phyloP scores from a whole-genome alignment of 2,329 filamentous ascomycete species.

The Neonectria punicea region DNA sequence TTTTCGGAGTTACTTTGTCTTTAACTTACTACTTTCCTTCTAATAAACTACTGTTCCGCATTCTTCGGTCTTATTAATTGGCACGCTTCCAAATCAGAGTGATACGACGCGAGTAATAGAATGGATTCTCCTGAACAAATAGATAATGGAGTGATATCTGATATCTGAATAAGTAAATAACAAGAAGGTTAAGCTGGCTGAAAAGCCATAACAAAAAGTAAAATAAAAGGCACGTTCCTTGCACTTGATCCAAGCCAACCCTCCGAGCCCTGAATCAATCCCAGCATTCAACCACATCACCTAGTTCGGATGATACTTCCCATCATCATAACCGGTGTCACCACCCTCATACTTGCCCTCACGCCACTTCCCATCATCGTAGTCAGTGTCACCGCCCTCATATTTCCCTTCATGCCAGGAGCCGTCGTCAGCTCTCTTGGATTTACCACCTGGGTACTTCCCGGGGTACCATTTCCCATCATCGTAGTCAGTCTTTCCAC shows the following conservation, averaged over 20 bases:
- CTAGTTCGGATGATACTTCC: neutral
- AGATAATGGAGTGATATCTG: neutral
- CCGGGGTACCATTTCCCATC: too few relatives aligned
- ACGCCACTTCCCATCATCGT: constrained; percentile 20
- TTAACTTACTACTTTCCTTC: neutral
- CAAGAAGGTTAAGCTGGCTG: neutral
- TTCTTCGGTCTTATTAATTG: neutral
- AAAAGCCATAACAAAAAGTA: neutral
- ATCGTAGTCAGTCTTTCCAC: too few relatives aligned
- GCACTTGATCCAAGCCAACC: too few relatives aligned
- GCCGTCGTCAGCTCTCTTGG: constrained; percentile 10
- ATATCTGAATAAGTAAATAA: neutral
- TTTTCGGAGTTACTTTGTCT: neutral
- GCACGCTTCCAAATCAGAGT: too few relatives aligned
- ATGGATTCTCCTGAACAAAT: neutral
- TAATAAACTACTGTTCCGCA: neutral
- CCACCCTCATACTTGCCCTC: constrained; percentile 5
- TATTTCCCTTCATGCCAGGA: constrained; percentile 14
- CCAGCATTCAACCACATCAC: neutral
- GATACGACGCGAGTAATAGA: neutral
- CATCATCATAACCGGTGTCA: neutral
- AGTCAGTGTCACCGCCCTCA: constrained; percentile 11
- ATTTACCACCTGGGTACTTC: constrained; percentile 2
- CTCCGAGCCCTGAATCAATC: neutral
- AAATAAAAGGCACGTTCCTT: neutral